A percentile compares a stretch with the other conserved stretches of the same genome.
These are phyloP conservation scores for Pinus tabuliformis DNA, from an alignment of 75 land plant genomes.

Conservation along the genomic window DNA sequence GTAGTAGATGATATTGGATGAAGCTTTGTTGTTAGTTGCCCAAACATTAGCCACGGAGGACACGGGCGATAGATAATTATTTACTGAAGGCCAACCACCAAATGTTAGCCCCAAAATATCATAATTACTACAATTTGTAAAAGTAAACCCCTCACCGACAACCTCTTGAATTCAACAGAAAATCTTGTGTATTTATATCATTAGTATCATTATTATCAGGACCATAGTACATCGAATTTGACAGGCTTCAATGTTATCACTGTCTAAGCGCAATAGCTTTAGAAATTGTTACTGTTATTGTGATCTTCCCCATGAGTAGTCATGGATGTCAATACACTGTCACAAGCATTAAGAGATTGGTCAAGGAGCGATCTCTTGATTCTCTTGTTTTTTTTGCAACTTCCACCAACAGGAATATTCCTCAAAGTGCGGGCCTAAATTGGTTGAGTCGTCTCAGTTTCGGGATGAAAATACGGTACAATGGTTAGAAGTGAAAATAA, in stretches of 20 bases:
- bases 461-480: no score
- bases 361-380: not conserved
- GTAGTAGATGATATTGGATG: not conserved
- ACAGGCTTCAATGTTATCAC: not conserved
- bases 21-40: no score
- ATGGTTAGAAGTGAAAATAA: no score
- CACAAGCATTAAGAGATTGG: not conserved
- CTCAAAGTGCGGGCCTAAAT: not conserved
- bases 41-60: no score
- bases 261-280: not conserved
- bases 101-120: not conserved
- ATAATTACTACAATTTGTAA: not conserved
- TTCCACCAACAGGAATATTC: constrained; percentile 13
- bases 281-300: no score
- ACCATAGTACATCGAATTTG: not conserved
- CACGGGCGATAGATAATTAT: no score
- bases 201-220: not conserved
- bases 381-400: constrained; percentile 12
- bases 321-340: constrained; percentile 2
- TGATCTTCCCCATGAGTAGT: not conserved
- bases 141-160: not conserved
- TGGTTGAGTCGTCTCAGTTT: no score
- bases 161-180: not conserved
- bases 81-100: not conserved
- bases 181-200: not conserved